phyloP scores from a whole-genome alignment of 176 grass and related monocot species.

The Urochloa ruziziensis region DNA sequence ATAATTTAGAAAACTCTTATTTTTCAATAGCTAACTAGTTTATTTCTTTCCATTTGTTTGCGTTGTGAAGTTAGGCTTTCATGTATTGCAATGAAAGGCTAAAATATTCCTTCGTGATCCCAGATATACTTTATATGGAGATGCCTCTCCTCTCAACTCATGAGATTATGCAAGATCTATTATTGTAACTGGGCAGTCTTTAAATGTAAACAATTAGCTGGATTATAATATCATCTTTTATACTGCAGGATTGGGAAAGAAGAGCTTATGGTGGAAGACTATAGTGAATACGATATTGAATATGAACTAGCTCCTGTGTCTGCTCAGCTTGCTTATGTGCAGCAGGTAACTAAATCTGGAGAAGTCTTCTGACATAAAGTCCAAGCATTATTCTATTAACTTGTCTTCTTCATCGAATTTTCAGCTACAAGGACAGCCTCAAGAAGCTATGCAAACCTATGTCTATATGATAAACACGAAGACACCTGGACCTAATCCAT shows the following conservation, averaged over 20 bases:
- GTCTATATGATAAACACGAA: conserved; percentile 51
- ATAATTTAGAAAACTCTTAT: not conserved
- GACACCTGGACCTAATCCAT: conserved; percentile 43
- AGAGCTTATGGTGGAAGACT: conserved; percentile 79
- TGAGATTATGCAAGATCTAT: not conserved
- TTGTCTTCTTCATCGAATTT: conserved; percentile 26
- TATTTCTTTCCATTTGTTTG: not conserved
- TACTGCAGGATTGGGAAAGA: conserved; percentile 80
- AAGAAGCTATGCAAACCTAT: conserved; percentile 83
- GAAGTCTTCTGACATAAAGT: not conserved
- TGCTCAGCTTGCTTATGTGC: conserved; percentile 83
- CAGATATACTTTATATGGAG: conserved; percentile 2
- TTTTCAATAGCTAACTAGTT: not conserved
- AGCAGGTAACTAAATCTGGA: conserved; percentile 53
- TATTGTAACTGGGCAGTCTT: not conserved
- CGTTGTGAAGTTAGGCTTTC: not conserved
- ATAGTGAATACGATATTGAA: conserved; percentile 68
- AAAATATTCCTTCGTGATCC: not conserved
- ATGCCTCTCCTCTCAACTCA: not conserved
- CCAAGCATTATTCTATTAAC: conserved; percentile 8
- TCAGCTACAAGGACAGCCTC: conserved; percentile 76
- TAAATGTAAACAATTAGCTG: not conserved
- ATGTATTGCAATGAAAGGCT: not conserved
- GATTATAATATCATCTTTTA: conserved; percentile 8
- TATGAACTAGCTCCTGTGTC: conserved; percentile 77